phyloP scores from a whole-genome alignment of 108 stramenopile species.

The Seminavis robusta region DNA sequence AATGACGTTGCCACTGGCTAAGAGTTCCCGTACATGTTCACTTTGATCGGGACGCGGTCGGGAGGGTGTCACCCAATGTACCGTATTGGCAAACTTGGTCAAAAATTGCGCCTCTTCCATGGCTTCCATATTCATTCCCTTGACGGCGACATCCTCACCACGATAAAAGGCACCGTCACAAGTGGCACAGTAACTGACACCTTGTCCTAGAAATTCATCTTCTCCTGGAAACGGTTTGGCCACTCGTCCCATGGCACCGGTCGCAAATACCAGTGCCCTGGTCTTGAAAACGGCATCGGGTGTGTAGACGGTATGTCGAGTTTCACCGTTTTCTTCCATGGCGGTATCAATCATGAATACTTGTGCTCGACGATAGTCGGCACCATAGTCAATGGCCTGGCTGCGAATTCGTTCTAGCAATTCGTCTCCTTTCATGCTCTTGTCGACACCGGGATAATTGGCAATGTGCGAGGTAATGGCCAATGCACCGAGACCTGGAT shows the following conservation, averaged over 20 bases:
- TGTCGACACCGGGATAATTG: constrained; percentile 51
- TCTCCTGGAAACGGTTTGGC: constrained; percentile 58
- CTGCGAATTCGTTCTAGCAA: constrained; percentile 40
- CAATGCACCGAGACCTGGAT: constrained; percentile 37
- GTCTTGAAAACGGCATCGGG: constrained; percentile 26
- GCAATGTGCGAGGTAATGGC: constrained; percentile 43
- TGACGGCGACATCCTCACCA: constrained; percentile 61
- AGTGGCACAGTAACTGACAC: constrained; percentile 89
- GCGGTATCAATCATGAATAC: constrained; percentile 28
- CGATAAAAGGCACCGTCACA: constrained; percentile 88
- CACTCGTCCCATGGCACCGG: constrained; percentile 79
- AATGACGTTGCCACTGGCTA: constrained; percentile 30
- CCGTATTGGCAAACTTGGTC: constrained; percentile 54
- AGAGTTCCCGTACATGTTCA: constrained; percentile 20
- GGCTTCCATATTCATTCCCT: constrained; percentile 52
- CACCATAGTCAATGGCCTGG: constrained; percentile 46
- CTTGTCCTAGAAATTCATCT: constrained; percentile 70
- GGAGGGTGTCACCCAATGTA: constrained; percentile 51
- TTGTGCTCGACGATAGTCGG: constrained; percentile 24
- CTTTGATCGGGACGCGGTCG: constrained; percentile 4
- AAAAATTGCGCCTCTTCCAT: constrained; percentile 69
- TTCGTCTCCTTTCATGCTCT: constrained; percentile 28
- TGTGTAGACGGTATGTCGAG: constrained; percentile 32
- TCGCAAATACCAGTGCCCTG: constrained; percentile 61
- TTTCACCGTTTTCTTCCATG: background rate